phyloP scores from a whole-genome alignment of 257 asterid species.

The Penstemon barbatus region DNA sequence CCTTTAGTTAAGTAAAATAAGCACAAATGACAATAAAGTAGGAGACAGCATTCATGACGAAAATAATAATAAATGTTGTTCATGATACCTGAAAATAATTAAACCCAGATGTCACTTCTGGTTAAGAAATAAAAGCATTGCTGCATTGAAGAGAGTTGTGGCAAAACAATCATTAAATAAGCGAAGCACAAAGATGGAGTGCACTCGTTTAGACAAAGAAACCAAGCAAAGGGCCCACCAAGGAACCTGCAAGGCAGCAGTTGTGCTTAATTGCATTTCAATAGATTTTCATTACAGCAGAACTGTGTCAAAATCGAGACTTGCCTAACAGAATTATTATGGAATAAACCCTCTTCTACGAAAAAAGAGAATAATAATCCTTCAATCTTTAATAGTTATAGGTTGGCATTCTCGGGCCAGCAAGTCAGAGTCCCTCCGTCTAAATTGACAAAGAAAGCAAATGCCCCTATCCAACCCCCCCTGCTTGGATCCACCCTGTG shows the following conservation, averaged over 20 bases:
- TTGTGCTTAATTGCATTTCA: background rate
- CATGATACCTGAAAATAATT: conserved; percentile 79
- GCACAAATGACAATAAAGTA: conserved; percentile 20
- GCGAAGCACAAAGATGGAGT: conserved; percentile 93
- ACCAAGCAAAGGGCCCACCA: conserved; percentile 97
- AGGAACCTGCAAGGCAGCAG: conserved; percentile 68
- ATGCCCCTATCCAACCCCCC: too few relatives aligned
- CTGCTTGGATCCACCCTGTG: too few relatives aligned
- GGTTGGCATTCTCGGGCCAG: too few relatives aligned
- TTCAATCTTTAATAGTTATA: too few relatives aligned
- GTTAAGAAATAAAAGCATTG: conserved; percentile 66
- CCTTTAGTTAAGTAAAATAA: conserved; percentile 41
- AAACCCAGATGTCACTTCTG: conserved; percentile 95
- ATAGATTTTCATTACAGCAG: background rate
- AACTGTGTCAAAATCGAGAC: background rate
- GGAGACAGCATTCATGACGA: conserved; percentile 15
- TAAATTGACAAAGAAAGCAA: too few relatives aligned
- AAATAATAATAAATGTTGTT: conserved; percentile 3
- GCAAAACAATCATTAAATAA: conserved; percentile 98
- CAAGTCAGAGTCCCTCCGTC: too few relatives aligned
- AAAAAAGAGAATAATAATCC: too few relatives aligned
- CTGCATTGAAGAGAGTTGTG: conserved; percentile 76
- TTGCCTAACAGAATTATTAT: background rate
- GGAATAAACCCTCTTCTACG: background rate
- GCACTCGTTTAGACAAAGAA: conserved; percentile 80